phyloP scores from a whole-genome alignment of 1,284 basidiomycete species.

The Lentinus polychrous region DNA sequence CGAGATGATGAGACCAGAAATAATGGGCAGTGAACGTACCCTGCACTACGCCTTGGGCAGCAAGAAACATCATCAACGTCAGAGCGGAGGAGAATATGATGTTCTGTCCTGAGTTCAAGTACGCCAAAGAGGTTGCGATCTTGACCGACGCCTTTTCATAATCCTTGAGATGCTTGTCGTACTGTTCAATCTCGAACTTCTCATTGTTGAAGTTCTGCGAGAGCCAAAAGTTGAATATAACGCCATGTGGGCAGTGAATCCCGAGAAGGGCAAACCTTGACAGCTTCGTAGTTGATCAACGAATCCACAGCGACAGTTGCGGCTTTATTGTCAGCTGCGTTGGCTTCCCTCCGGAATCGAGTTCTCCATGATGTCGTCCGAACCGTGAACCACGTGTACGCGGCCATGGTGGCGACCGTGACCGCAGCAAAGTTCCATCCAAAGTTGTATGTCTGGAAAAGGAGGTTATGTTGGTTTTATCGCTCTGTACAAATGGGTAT shows the following conservation, averaged over 20 bases:
- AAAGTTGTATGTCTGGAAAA: constrained; percentile 83
- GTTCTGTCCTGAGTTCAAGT: constrained; percentile 94
- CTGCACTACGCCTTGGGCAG: constrained; percentile 89
- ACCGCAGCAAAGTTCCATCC: constrained; percentile 96
- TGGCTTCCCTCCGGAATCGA: constrained; percentile 90
- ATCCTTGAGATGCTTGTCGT: constrained; percentile 81
- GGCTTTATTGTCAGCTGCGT: constrained; percentile 94
- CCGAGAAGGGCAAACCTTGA: constrained; percentile 59
- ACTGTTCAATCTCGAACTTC: constrained; percentile 83
- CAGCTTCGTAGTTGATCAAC: constrained; percentile 96
- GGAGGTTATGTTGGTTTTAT: too few species aligned
- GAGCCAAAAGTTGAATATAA: too few species aligned
- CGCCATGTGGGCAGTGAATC: not conserved
- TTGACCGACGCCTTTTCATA: constrained; percentile 94
- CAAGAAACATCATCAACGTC: constrained; percentile 94
- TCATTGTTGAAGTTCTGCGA: constrained; percentile 95
- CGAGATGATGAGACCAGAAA: not conserved
- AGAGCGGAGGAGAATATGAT: constrained; percentile 91
- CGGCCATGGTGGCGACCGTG: constrained; percentile 78
- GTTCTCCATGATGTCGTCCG: constrained; percentile 95
- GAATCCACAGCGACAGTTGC: constrained; percentile 93
- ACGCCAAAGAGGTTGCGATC: constrained; percentile 91
- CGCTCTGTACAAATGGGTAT: too few species aligned
- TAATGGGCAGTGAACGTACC: constrained; percentile 39
- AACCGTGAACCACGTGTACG: constrained; percentile 97